Conservation (phyloP, 2,329 filamentous ascomycete genomes). For the Huntiella decipiens region DNA sequence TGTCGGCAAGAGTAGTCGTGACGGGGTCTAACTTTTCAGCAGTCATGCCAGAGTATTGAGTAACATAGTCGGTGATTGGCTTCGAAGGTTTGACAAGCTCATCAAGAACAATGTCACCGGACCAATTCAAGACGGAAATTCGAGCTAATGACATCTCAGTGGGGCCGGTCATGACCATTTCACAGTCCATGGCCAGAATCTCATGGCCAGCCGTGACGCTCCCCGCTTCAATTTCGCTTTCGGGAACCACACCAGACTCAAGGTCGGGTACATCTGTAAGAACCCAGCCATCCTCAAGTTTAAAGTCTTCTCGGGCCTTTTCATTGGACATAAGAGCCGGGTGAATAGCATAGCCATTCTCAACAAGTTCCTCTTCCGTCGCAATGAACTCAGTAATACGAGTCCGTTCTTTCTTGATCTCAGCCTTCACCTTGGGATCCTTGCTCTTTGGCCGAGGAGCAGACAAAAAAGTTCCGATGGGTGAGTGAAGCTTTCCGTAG, state of each 20-base stretch:
- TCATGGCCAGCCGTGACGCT: slow-evolving; percentile 68
- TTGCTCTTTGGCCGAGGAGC: slow-evolving; percentile 46
- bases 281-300: slow-evolving; percentile 51
- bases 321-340: slow-evolving; percentile 51
- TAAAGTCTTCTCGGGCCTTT: slow-evolving; percentile 26
- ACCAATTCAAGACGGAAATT: slow-evolving; percentile 74
- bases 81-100: slow-evolving; percentile 79
- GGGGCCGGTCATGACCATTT: slow-evolving; percentile 84
- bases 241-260: slow-evolving; percentile 48
- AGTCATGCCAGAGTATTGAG: slow-evolving; percentile 82
- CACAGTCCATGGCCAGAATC: slow-evolving; percentile 74
- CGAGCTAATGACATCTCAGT: slow-evolving; percentile 69
- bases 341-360: slow-evolving; percentile 73
- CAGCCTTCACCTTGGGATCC: slow-evolving; percentile 35
- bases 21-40: slow-evolving; percentile 63
- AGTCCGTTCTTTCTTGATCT: slow-evolving; percentile 57
- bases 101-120: slow-evolving; percentile 64
- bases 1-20: slow-evolving; percentile 65
- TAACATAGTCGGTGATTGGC: slow-evolving; percentile 85
- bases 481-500: slow-evolving; percentile 65
- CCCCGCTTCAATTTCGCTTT: slow-evolving; percentile 54
- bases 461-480: slow-evolving; percentile 66
- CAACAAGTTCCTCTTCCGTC: slow-evolving; percentile 51
- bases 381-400: slow-evolving; percentile 66
- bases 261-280: slow-evolving; percentile 51